These are phyloP conservation scores for Bipolaris cookei DNA, from an alignment of 2,329 filamentous ascomycete species.

Conservation along the genomic window DNA sequence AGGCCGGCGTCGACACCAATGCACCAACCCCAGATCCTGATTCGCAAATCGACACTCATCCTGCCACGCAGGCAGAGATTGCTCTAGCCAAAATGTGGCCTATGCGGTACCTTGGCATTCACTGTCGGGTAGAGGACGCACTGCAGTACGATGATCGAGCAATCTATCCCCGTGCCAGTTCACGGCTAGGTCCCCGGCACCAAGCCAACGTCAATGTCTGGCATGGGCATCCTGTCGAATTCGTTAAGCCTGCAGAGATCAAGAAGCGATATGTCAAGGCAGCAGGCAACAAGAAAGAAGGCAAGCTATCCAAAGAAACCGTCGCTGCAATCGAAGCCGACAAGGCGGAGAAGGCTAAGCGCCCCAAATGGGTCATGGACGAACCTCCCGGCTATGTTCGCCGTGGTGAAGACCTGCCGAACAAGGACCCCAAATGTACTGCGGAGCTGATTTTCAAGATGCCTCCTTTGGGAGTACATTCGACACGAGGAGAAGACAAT, in stretches of 20 bases:
- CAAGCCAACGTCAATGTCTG: conserved; percentile 86
- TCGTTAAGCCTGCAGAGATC: conserved; percentile 84
- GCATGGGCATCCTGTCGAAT: conserved; percentile 85
- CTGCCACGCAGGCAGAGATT: conserved; percentile 81
- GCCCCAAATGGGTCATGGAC: conserved; percentile 93
- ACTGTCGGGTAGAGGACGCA: conserved; percentile 93
- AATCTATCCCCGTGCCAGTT: conserved; percentile 94
- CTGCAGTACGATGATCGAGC: conserved; percentile 92
- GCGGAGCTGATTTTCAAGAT: conserved; percentile 80
- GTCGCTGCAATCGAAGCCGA: conserved; percentile 81
- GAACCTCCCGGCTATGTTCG: conserved; percentile 84
- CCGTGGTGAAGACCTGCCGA: conserved; percentile 78
- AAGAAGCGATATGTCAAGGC: conserved; percentile 76
- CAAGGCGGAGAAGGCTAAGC: conserved; percentile 76
- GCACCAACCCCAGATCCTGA: conserved; percentile 57
- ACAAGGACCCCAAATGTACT: conserved; percentile 76
- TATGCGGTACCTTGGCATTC: conserved; percentile 92
- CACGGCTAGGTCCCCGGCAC: conserved; percentile 86
- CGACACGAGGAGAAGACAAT: conserved; percentile 55
- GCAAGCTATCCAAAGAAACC: conserved; percentile 79
- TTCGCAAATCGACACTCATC: conserved; percentile 63
- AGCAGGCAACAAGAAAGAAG: conserved; percentile 71
- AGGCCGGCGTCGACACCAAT: conserved; percentile 67
- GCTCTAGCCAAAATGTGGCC: conserved; percentile 95
- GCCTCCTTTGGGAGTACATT: conserved; percentile 60